Percentiles rank a stretch among this genome's conserved stretches.
phyloP scores from a whole-genome alignment of 192 early-diverging fungal species.

The Jimgerdemannia lactiflua region DNA sequence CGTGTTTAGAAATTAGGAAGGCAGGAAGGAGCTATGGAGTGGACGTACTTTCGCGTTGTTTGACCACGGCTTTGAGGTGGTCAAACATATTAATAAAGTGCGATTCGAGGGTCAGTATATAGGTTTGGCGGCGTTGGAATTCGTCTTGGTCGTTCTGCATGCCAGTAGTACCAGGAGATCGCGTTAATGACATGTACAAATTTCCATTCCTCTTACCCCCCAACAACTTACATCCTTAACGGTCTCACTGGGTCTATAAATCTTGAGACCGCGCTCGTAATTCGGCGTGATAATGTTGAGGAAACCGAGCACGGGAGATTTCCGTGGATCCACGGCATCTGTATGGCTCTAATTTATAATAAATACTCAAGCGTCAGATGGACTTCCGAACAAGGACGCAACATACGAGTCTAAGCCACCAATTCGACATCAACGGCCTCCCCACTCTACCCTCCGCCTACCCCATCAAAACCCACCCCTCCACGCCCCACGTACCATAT shows the following conservation, averaged over 20 bases:
- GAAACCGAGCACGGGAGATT: slow-evolving; percentile 38
- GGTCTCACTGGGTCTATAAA: slow-evolving; percentile 41
- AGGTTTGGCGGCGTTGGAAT: background rate
- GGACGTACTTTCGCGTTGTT: background rate
- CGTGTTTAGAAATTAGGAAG: background rate
- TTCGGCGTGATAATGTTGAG: slow-evolving; percentile 42
- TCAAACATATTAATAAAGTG: background rate
- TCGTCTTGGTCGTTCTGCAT: background rate
- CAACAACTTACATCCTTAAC: slow-evolving; percentile 39
- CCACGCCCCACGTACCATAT: slow-evolving; percentile 38
- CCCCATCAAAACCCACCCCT: background rate
- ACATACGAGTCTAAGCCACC: too few relatives aligned
- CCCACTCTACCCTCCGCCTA: background rate
- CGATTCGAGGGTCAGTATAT: background rate
- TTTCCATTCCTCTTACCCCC: background rate
- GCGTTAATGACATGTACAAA: background rate
- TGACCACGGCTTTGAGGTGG: background rate
- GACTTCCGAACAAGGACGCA: background rate
- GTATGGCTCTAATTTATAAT: slow-evolving; percentile 30
- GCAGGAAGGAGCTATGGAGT: too few relatives aligned
- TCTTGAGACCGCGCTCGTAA: slow-evolving; percentile 38
- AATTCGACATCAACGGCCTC: background rate
- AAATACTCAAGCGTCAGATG: background rate
- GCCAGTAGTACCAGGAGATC: background rate
- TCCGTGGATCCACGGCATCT: slow-evolving; percentile 36